Percentiles rank a stretch among this genome's conserved stretches.
These are phyloP conservation scores for Suhomyces sp. DNA, from an alignment of 805 yeast genomes.

Conservation along the genomic window DNA sequence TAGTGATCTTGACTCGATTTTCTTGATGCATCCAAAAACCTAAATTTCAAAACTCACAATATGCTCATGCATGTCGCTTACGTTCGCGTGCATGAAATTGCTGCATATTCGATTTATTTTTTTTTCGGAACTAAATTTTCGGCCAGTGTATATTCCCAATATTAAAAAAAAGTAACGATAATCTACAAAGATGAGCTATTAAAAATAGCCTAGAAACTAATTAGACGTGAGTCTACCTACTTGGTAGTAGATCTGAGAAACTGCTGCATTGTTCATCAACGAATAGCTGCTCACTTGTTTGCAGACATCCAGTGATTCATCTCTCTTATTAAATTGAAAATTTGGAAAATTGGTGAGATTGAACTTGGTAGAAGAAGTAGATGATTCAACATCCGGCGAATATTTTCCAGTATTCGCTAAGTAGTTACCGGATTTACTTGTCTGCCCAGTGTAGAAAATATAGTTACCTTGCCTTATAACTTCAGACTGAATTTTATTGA, in stretches of 20 bases:
- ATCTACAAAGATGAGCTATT: neutral
- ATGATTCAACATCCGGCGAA: neutral
- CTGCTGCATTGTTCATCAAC: constrained; percentile 20
- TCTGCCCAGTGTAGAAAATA: constrained; percentile 8
- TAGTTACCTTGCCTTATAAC: constrained; percentile 12
- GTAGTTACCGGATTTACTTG: constrained; percentile 11
- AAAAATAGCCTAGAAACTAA: neutral
- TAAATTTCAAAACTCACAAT: neutral
- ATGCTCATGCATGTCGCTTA: neutral
- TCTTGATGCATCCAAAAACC: neutral
- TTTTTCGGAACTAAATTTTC: neutral
- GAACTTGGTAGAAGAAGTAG: neutral
- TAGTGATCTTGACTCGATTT: neutral
- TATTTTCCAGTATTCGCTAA: neutral
- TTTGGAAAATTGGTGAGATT: neutral
- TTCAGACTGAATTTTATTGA: constrained; percentile 9
- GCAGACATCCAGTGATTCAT: neutral
- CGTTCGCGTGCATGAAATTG: neutral
- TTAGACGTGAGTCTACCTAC: constrained; percentile 2
- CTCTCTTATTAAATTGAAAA: neutral
- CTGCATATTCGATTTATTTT: neutral
- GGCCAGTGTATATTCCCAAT: neutral
- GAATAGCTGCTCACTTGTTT: constrained; percentile 9
- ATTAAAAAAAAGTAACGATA: neutral
- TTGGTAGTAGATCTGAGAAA: constrained; percentile 20